A percentile compares a stretch with the other conserved stretches of the same genome.
phyloP scores from a whole-genome alignment of 2,329 filamentous ascomycete species.

The Cladophialophora bantiana region DNA sequence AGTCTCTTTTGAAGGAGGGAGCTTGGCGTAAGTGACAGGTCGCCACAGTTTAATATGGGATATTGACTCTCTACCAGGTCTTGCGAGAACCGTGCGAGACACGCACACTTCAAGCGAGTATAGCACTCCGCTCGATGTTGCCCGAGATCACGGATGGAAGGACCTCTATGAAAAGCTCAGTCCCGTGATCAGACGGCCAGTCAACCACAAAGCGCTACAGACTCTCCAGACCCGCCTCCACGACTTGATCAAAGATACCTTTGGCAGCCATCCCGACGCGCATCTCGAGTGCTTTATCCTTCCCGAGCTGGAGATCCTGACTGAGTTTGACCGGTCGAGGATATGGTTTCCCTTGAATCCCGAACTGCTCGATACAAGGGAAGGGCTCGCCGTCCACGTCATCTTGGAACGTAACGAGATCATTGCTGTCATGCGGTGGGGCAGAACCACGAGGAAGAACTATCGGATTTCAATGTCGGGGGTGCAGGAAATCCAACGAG shows the following conservation, averaged over 20 bases:
- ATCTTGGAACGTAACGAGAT: conserved; percentile 1
- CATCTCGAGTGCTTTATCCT: conserved; percentile 17
- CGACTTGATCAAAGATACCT: conserved; percentile 4
- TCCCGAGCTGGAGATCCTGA: conserved; percentile 15
- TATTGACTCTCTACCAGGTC: neutral
- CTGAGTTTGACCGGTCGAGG: conserved; percentile 13
- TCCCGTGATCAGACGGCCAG: neutral
- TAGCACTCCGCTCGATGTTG: neutral
- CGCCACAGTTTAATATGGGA: neutral
- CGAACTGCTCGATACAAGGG: conserved; percentile 9
- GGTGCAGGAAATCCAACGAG: neutral
- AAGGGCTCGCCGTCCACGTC: conserved; percentile 10
- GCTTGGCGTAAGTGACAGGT: neutral
- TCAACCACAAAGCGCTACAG: neutral
- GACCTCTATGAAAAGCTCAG: neutral
- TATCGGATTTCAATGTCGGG: neutral
- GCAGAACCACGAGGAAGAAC: neutral
- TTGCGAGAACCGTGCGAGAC: neutral
- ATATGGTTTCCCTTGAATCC: conserved; percentile 17
- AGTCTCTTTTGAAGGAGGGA: neutral
- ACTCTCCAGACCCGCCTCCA: neutral
- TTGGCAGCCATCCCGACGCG: conserved; percentile 2
- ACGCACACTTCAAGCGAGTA: neutral
- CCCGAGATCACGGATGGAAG: conserved; percentile 2
- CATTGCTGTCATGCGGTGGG: neutral